Evolutionary conservation across 2,329 filamentous ascomycete species (phyloP).

Genomic region (Remersonia thermophila): DNA sequence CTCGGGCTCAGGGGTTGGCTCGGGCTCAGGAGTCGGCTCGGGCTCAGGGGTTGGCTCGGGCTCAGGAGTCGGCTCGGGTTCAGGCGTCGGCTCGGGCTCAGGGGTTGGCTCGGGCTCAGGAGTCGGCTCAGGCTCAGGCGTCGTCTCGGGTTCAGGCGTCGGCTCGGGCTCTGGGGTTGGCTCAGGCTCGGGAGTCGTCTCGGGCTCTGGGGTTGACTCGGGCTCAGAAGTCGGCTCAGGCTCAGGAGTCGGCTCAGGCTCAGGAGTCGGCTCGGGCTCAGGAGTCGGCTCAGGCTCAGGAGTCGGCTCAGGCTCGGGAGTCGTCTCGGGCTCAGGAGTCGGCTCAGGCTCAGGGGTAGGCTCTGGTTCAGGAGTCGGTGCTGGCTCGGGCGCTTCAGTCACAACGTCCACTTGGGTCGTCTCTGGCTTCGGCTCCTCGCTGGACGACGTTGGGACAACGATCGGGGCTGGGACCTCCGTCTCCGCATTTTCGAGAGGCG

Average conservation of each 20-base stretch:
- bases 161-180: background rate
- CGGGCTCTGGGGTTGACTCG: background rate
- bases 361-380: background rate
- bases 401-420: too few relatives aligned
- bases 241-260: background rate
- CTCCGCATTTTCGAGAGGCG: slow-evolving; percentile 1
- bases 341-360: slow-evolving; percentile 4
- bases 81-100: background rate
- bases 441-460: background rate
- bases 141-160: background rate
- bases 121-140: background rate
- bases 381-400: background rate
- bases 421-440: too few relatives aligned
- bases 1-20: background rate
- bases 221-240: background rate
- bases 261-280: background rate
- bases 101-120: background rate
- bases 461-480: background rate
- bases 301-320: background rate
- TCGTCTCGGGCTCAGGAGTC: background rate
- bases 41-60: slow-evolving; percentile 3
- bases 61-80: background rate
- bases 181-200: slow-evolving; percentile 4
- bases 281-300: slow-evolving; percentile 1
- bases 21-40: background rate